phyloP scores from a whole-genome alignment of 2,329 filamentous ascomycete species.

The Epichloe baconii region DNA sequence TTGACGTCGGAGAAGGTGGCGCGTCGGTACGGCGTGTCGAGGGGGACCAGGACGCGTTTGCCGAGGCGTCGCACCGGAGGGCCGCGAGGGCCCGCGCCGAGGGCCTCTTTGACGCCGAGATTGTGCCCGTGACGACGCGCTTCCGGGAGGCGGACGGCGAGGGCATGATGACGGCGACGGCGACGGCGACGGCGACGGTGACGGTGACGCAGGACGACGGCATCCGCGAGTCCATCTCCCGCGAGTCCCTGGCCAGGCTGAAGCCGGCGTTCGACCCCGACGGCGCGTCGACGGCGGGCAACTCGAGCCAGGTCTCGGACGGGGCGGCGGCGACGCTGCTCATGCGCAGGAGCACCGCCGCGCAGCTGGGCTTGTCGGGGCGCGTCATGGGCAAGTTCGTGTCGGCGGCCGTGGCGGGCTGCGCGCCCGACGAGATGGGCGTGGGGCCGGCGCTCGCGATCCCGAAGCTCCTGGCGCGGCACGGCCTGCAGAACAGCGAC shows the following conservation, averaged over 20 bases:
- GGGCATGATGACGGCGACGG: slow-evolving; percentile 21
- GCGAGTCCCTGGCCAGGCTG: slow-evolving; percentile 62
- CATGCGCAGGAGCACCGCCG: slow-evolving; percentile 73
- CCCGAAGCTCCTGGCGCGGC: slow-evolving; percentile 60
- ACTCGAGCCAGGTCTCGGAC: slow-evolving; percentile 75
- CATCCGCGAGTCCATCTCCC: slow-evolving; percentile 52
- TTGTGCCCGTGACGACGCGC: slow-evolving; percentile 63
- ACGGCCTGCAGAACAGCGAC: slow-evolving; percentile 48
- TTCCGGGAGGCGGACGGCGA: slow-evolving; percentile 32
- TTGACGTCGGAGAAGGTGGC: slow-evolving; percentile 84
- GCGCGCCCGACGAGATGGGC: slow-evolving; percentile 86
- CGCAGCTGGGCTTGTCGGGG: slow-evolving; percentile 52
- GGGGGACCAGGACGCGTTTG: slow-evolving; percentile 75
- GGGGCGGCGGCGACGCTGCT: slow-evolving; percentile 74
- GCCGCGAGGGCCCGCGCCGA: slow-evolving; percentile 56
- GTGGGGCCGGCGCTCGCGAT: slow-evolving; percentile 79
- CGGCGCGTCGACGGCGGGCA: slow-evolving; percentile 74
- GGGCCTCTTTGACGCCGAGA: slow-evolving; percentile 65
- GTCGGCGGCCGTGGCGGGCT: slow-evolving; percentile 61
- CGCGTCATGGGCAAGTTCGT: slow-evolving; percentile 76
- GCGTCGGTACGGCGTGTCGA: slow-evolving; percentile 55
- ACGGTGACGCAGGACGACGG: slow-evolving; percentile 72
- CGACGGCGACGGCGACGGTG: slow-evolving; percentile 33
- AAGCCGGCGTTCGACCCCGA: slow-evolving; percentile 73
- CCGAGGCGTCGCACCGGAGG: slow-evolving; percentile 58